Evolutionary conservation across 1,284 basidiomycete genomes (phyloP).

Genomic region (Porogramme epimiltina): DNA sequence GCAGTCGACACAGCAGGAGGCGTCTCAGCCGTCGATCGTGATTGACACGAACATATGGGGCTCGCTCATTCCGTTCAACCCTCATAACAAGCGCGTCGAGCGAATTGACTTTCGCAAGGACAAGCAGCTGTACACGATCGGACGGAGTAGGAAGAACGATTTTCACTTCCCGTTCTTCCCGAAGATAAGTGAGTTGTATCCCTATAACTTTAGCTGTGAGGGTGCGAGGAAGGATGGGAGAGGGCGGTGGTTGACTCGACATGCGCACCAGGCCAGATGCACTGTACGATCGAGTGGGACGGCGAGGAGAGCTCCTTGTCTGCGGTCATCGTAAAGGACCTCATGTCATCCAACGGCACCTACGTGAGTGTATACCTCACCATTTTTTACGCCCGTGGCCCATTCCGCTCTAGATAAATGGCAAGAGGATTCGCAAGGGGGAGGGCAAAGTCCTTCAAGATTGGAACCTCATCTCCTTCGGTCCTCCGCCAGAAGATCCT

Average conservation of each 20-base stretch:
- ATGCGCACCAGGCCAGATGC: slow-evolving; percentile 55
- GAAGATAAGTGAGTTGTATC: slow-evolving; percentile 41
- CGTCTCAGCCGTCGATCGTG: background rate
- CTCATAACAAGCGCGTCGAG: slow-evolving; percentile 46
- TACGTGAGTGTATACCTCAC: slow-evolving; percentile 67
- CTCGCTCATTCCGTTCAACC: slow-evolving; percentile 32
- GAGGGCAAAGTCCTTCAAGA: slow-evolving; percentile 63
- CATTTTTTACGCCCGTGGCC: background rate
- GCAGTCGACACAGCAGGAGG: slow-evolving; percentile 1
- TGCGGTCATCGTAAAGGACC: slow-evolving; percentile 67
- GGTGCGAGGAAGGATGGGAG: too few species aligned
- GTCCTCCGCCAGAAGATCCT: slow-evolving; percentile 45
- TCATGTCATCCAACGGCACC: slow-evolving; percentile 77
- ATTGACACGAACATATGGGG: slow-evolving; percentile 8
- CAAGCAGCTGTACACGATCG: slow-evolving; percentile 49
- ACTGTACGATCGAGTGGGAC: slow-evolving; percentile 69
- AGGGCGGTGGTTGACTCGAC: background rate
- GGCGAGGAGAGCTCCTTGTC: slow-evolving; percentile 50
- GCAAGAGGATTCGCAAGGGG: slow-evolving; percentile 56
- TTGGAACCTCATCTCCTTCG: slow-evolving; percentile 82
- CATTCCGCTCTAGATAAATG: slow-evolving; percentile 59
- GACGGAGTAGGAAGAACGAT: slow-evolving; percentile 49
- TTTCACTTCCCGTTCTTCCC: slow-evolving; percentile 44
- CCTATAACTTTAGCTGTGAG: background rate
- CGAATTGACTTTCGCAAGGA: slow-evolving; percentile 62